Evolutionary conservation across 2,329 filamentous ascomycete genomes (phyloP).

Genomic region (Xylaria sp.): DNA sequence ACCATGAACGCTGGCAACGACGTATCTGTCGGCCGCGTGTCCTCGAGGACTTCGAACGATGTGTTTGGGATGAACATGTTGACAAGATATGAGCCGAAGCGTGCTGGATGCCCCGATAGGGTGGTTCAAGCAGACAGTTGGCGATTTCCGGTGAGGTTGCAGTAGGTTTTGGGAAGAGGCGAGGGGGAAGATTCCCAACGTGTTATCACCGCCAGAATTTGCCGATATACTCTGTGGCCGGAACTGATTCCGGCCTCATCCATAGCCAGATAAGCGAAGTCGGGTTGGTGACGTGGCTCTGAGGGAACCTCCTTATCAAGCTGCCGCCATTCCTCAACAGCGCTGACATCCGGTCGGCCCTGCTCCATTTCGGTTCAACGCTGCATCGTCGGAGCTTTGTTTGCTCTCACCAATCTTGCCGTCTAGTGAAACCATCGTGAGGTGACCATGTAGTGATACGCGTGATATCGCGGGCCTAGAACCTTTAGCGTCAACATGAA

Average conservation of each 20-base stretch:
- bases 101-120: neutral
- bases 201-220: slow-evolving; percentile 28
- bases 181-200: slow-evolving; percentile 5
- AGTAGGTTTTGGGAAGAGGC: slow-evolving; percentile 2
- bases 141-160: neutral
- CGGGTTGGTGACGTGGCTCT: slow-evolving; percentile 16
- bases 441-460: neutral
- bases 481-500: neutral
- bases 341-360: too few relatives aligned
- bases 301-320: slow-evolving; percentile 13
- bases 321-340: neutral
- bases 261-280: slow-evolving; percentile 30
- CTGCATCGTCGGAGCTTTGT: neutral
- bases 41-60: slow-evolving; percentile 66
- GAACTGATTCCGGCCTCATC: slow-evolving; percentile 42
- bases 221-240: slow-evolving; percentile 43
- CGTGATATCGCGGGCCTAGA: neutral
- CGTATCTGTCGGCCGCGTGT: slow-evolving; percentile 66
- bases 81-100: neutral
- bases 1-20: slow-evolving; percentile 79
- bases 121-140: neutral
- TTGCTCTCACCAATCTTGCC: neutral
- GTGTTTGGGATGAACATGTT: slow-evolving; percentile 38
- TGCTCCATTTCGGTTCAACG: too few relatives aligned
- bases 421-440: slow-evolving; percentile 15